phyloP scores from a whole-genome alignment of 1,284 basidiomycete species.

The Sanghuangporus baumii region DNA sequence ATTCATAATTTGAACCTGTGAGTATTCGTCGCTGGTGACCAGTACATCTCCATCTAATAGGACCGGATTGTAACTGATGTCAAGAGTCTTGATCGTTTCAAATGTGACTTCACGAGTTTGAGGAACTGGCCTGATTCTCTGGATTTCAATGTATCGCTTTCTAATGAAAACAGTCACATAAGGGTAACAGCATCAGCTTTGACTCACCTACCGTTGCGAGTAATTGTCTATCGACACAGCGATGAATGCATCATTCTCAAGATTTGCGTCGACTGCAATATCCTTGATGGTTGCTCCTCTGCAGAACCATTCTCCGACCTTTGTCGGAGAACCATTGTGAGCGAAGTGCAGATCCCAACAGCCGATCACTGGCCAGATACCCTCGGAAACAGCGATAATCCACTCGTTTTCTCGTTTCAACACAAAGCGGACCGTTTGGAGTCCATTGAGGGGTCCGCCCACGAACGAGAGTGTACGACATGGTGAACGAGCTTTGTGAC shows the following conservation, averaged over 20 bases:
- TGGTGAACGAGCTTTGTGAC: conserved; percentile 25
- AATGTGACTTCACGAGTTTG: conserved; percentile 21
- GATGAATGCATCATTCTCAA: conserved; percentile 37
- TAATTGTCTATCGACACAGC: conserved; percentile 41
- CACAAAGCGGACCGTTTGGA: conserved; percentile 29
- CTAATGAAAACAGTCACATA: conserved; percentile 8
- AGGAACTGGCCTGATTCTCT: conserved; percentile 8
- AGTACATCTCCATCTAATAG: conserved; percentile 38
- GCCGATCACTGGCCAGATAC: conserved; percentile 50
- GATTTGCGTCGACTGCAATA: conserved; percentile 39
- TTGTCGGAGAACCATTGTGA: conserved; percentile 19
- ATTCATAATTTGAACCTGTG: conserved; percentile 45
- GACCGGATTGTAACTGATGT: conserved; percentile 23
- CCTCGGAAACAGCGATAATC: conserved; percentile 48
- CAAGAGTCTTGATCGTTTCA: conserved; percentile 20
- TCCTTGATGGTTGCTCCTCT: conserved; percentile 42
- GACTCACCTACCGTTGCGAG: conserved; percentile 31
- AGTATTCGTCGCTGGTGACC: conserved; percentile 45
- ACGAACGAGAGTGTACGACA: conserved; percentile 19
- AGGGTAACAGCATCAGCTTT: conserved; percentile 14
- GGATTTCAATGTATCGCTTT: conserved; percentile 19
- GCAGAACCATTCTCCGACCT: conserved; percentile 45
- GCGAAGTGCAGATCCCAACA: conserved; percentile 40
- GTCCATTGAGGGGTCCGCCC: conserved; percentile 22
- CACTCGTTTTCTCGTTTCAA: conserved; percentile 32